Base-by-base conservation (phyloP, 331 rosid genomes). In the Quercus tomentella region DNA sequence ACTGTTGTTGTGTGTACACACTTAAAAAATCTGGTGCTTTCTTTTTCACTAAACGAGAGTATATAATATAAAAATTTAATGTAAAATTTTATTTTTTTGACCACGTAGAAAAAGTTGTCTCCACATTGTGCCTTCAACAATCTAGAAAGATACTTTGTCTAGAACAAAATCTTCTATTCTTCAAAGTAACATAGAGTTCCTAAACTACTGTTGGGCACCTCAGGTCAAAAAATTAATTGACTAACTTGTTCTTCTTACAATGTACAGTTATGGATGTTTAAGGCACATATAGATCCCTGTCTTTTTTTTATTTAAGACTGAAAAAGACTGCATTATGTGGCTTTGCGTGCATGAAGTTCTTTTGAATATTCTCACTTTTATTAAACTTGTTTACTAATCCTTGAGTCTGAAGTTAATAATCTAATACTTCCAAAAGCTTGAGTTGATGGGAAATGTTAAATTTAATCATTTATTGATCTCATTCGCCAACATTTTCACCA, bases 401-500 rank as follows among this genome's bases (percentile, higher is more conserved):
- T 72, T 67, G 25, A 67, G n/a, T 8, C 7, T 7, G 23, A 30
- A 65, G 70, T n/a, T 1, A 26, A 60, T n/a, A 60, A 62, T 49
- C 18, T 11, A 49, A 0, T 49, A 49, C 18, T 10, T 23, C 3
- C 5, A 15, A 67, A 61, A 20, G 26, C 9, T 11, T 33, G 5
- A 28, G 28, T n/a, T 20, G 72, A 67, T 35, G 26, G 0, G 26
- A 20, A 67, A 15, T 33, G 76, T 30, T 68, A 65, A 51, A 54
- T 28, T 22, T 28, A 51, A 76, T 75, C 66, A 57, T 45, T 52
- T 26, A 70, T 66, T 45, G 30, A 23, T 71, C 72, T 75, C 35
- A 52, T 76, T 70, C 14, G 1, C 72, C 70, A 71, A 58, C 9
- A 49, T 80, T 77, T 72, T 76, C 52, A 72, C 37, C 26, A 49